These are phyloP conservation scores for Phytophthora quininea DNA, from an alignment of 352 stramenopile genomes.

Conservation along the genomic window DNA sequence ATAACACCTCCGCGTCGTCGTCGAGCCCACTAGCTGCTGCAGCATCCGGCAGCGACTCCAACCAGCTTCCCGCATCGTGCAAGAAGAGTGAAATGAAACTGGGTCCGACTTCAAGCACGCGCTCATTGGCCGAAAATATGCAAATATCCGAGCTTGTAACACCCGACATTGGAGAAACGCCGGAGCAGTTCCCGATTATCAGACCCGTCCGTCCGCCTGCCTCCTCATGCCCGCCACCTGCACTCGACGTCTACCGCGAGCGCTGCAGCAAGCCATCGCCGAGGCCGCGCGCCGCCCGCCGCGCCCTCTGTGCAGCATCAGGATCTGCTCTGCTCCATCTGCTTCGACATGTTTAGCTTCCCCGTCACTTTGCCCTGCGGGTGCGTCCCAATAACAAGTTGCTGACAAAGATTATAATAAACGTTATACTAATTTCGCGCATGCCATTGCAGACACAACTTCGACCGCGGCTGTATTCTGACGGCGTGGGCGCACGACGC, in stretches of 20 bases:
- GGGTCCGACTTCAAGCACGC: too few species aligned
- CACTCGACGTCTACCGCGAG: constrained; percentile 24
- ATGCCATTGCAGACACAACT: constrained; percentile 66
- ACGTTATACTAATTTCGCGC: background rate
- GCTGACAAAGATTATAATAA: background rate
- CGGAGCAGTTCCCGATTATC: background rate
- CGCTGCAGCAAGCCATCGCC: constrained; percentile 31
- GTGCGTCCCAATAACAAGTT: constrained; percentile 24
- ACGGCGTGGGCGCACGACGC: constrained; percentile 60
- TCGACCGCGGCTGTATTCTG: constrained; percentile 79
- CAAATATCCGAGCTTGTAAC: background rate
- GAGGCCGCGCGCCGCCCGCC: constrained; percentile 16
- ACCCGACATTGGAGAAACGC: background rate
- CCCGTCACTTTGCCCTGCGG: constrained; percentile 77
- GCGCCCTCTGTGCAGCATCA: constrained; percentile 34
- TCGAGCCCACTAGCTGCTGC: too few species aligned
- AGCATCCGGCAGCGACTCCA: too few species aligned
- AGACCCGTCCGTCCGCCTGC: background rate
- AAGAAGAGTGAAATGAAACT: too few species aligned
- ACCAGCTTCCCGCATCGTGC: too few species aligned
- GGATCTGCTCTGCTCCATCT: constrained; percentile 74
- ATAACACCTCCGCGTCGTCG: too few species aligned
- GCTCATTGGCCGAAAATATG: too few species aligned
- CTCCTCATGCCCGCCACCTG: constrained; percentile 1
- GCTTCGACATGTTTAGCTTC: constrained; percentile 79